Conservation (phyloP, 2,329 filamentous ascomycete species). For the Pseudocercospora macadamiae region DNA sequence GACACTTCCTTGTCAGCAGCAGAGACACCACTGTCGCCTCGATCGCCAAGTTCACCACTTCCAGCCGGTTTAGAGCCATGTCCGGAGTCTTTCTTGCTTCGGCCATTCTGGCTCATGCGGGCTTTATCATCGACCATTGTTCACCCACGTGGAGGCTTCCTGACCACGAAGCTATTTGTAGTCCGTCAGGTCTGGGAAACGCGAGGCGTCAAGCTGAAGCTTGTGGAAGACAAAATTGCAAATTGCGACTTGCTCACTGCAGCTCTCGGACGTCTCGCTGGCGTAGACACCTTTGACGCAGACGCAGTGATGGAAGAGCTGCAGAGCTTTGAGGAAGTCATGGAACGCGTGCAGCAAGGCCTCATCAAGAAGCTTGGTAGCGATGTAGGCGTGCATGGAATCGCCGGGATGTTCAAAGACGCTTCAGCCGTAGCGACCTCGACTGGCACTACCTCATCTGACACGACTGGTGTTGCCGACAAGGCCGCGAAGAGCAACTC, state of each 20-base stretch:
- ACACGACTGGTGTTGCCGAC: slow-evolving; percentile 39
- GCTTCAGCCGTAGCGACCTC: slow-evolving; percentile 42
- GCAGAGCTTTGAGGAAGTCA: slow-evolving; percentile 80
- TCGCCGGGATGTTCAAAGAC: slow-evolving; percentile 75
- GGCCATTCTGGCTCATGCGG: slow-evolving; percentile 97
- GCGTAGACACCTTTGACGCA: slow-evolving; percentile 86
- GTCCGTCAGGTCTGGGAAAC: slow-evolving; percentile 92
- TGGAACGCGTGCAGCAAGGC: slow-evolving; percentile 80
- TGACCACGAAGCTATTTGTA: slow-evolving; percentile 89
- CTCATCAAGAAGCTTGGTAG: slow-evolving; percentile 85
- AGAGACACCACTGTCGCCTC: slow-evolving; percentile 34
- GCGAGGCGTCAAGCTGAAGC: slow-evolving; percentile 89
- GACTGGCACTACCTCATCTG: slow-evolving; percentile 20
- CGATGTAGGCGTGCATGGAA: slow-evolving; percentile 83
- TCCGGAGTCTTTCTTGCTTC: slow-evolving; percentile 82
- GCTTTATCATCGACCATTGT: slow-evolving; percentile 89
- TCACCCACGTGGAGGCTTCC: slow-evolving; percentile 87
- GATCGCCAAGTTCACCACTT: slow-evolving; percentile 51
- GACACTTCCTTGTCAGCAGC: slow-evolving; percentile 55
- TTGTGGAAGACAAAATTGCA: slow-evolving; percentile 88
- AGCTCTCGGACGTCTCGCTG: slow-evolving; percentile 70
- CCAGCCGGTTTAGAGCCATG: slow-evolving; percentile 87
- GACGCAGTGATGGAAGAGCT: slow-evolving; percentile 93
- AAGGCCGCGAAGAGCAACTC: slow-evolving; percentile 57
- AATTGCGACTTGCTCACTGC: slow-evolving; percentile 91